Evolutionary conservation across 78 protist genomes (phyloP).

Genomic region (Pirum gemmata): DNA sequence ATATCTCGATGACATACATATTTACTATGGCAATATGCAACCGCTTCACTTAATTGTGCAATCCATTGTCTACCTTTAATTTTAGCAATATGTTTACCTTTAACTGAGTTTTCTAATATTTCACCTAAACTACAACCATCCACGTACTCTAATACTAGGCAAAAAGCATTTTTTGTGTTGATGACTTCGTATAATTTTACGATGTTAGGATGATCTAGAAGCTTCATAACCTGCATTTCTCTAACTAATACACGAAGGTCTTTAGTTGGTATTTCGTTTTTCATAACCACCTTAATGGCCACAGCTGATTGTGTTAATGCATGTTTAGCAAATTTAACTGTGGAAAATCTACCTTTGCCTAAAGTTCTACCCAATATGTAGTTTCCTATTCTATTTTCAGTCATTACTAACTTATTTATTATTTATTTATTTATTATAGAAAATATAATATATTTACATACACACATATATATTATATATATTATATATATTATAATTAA

Average conservation of each 20-base stretch:
- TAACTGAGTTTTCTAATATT: no score
- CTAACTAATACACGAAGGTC: slow-evolving; percentile 22
- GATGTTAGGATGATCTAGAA: no score
- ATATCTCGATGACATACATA: slow-evolving; percentile 29
- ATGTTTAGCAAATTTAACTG: slow-evolving; percentile 25
- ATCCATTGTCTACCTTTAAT: no score
- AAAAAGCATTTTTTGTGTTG: slow-evolving; percentile 24
- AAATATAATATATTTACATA: no score
- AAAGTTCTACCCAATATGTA: slow-evolving; percentile 28
- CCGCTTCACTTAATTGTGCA: slow-evolving; percentile 19
- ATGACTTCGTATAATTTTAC: slow-evolving; percentile 23
- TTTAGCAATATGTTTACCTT: no score
- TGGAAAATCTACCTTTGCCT: slow-evolving; percentile 34
- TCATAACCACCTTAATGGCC: slow-evolving; percentile 36
- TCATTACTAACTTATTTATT: no score
- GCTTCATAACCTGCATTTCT: slow-evolving; percentile 39
- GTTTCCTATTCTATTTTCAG: no score
- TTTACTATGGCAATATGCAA: slow-evolving; percentile 38
- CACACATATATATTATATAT: no score
- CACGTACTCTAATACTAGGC: slow-evolving; percentile 41
- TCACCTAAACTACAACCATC: slow-evolving; percentile 11
- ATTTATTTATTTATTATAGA: no score
- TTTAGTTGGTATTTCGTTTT: slow-evolving; percentile 3
- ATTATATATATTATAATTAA: no score
- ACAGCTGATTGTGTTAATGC: slow-evolving; percentile 20